These are phyloP conservation scores for Daedalea quercina DNA, from an alignment of 768 basidiomycete genomes.

Conservation along the genomic window DNA sequence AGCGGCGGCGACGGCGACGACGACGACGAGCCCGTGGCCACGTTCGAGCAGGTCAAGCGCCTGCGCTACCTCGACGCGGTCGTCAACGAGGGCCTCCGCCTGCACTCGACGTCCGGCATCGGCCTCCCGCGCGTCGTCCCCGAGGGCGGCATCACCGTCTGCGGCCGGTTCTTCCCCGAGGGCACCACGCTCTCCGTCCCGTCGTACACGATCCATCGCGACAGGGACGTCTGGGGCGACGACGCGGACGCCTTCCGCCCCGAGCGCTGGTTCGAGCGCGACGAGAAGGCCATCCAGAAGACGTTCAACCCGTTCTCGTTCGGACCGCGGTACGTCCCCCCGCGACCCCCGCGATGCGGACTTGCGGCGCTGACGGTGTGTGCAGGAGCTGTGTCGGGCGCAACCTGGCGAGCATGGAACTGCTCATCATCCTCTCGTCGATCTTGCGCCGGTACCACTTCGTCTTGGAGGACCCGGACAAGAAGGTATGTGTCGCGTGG, in stretches of 20 bases:
- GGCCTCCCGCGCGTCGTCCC: conserved; percentile 81
- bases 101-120: conserved; percentile 79
- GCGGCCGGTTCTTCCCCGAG: conserved; percentile 54
- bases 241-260: conserved; percentile 72
- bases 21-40: conserved; percentile 59
- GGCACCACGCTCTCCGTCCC: conserved; percentile 79
- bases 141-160: conserved; percentile 60
- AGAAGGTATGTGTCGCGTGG: conserved; percentile 37
- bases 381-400: conserved; percentile 76
- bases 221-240: conserved; percentile 65
- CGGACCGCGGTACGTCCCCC: conserved; percentile 57
- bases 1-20: too few species aligned
- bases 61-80: conserved; percentile 80
- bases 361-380: not conserved
- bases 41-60: conserved; percentile 62
- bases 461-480: conserved; percentile 53
- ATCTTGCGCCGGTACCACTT: conserved; percentile 73
- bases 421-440: conserved; percentile 76
- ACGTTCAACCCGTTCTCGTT: conserved; percentile 84
- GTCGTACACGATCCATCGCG: conserved; percentile 77
- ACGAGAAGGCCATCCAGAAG: conserved; percentile 53
- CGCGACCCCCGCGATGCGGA: not conserved
- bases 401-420: conserved; percentile 74
- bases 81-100: conserved; percentile 79
- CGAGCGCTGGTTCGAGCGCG: conserved; percentile 79